Conservation (phyloP, 192 early-diverging fungal species). For the Cladochytrium replicatum region DNA sequence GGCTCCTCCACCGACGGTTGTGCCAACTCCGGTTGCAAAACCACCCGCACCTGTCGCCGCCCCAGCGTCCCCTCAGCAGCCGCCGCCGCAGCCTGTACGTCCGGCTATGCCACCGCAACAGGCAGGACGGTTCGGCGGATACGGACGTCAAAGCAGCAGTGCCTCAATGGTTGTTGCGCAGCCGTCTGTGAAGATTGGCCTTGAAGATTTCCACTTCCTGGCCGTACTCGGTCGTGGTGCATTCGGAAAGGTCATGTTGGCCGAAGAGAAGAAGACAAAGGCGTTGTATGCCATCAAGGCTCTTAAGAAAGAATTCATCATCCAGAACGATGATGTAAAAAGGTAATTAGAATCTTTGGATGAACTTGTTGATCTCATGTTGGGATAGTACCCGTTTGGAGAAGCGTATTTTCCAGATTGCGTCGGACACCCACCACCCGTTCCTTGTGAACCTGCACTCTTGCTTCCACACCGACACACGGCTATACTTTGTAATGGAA, state of each 20-base stretch:
- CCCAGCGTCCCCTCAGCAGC: too few species aligned
- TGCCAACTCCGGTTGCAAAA: too few species aligned
- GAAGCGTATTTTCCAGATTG: slow-evolving; percentile 68
- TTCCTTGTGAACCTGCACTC: slow-evolving; percentile 74
- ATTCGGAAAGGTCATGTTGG: slow-evolving; percentile 88
- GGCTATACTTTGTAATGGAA: slow-evolving; percentile 39
- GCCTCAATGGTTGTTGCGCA: too few species aligned
- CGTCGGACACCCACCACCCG: slow-evolving; percentile 59
- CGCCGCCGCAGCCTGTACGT: too few species aligned
- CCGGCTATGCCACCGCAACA: too few species aligned
- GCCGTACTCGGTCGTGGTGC: slow-evolving; percentile 81
- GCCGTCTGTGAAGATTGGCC: too few species aligned
- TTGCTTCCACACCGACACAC: slow-evolving; percentile 68
- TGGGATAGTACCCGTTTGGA: slow-evolving; percentile 35
- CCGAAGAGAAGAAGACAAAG: slow-evolving; percentile 60
- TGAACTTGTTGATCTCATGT: not conserved
- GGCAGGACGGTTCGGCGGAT: too few species aligned
- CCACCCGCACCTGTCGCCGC: too few species aligned
- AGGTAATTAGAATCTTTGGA: slow-evolving; percentile 22
- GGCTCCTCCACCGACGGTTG: too few species aligned
- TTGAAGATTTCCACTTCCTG: slow-evolving; percentile 18
- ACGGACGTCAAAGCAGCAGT: too few species aligned
- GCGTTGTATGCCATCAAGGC: slow-evolving; percentile 82
- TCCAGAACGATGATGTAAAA: slow-evolving; percentile 94
- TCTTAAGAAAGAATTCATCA: slow-evolving; percentile 80